phyloP scores from a whole-genome alignment of 1,284 basidiomycete species.

The Peniophora sp. region DNA sequence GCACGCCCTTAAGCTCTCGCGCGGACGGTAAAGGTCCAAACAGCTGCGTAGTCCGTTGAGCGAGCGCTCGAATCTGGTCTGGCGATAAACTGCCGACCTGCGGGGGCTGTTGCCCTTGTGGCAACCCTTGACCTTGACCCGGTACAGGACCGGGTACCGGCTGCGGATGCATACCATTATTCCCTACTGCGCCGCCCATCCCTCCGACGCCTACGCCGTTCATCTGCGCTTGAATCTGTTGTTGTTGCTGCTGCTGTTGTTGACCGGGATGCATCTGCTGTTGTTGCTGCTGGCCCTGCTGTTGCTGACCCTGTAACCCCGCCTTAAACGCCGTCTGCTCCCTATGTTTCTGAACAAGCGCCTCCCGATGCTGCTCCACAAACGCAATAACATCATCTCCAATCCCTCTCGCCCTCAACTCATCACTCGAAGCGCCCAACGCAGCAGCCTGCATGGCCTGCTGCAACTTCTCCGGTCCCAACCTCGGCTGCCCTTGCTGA shows the following conservation, averaged over 20 bases:
- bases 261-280: background rate
- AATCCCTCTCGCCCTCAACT: constrained; percentile 46
- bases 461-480: constrained; percentile 27
- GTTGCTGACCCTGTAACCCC: constrained; percentile 9
- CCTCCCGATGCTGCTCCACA: constrained; percentile 47
- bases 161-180: too few relatives aligned
- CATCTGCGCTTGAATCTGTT: constrained; percentile 1
- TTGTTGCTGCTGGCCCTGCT: constrained; percentile 7
- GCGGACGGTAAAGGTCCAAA: too few relatives aligned
- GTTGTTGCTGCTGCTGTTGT: constrained; percentile 2
- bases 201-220: too few relatives aligned
- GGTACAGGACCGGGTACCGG: too few relatives aligned
- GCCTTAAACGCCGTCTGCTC: constrained; percentile 34
- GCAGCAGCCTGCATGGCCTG: constrained; percentile 35
- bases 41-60: too few relatives aligned
- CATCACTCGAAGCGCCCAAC: constrained; percentile 28
- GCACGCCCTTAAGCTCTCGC: too few relatives aligned
- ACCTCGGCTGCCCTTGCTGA: constrained; percentile 1
- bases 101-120: too few relatives aligned
- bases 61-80: too few relatives aligned
- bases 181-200: too few relatives aligned
- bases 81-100: too few relatives aligned
- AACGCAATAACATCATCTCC: constrained; percentile 42
- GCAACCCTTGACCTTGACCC: too few relatives aligned
- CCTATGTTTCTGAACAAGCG: constrained; percentile 31